Evolutionary conservation across 2,329 filamentous ascomycete species (phyloP), one percentile per base, ranked within the genome.

Genomic region (Lachnellula hyalina): DNA sequence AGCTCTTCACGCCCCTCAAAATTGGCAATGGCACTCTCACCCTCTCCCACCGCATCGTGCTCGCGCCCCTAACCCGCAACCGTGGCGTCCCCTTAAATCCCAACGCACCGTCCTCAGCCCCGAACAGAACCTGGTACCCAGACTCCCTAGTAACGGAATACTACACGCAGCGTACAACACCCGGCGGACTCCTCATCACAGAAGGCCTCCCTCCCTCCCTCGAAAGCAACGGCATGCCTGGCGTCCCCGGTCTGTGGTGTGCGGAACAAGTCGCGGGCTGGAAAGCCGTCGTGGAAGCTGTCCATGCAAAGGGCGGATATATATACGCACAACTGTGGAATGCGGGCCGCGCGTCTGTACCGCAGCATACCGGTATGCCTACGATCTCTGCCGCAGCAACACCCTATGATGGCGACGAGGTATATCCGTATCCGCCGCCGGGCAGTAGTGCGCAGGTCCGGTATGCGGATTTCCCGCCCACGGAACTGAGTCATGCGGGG

Each of bases 321-420:
- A 81, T 85, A 58, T 85, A 77, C 68, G 67, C 76, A 3, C 83
- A 86, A 66, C 71, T 86, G 0, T 86, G 82, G 81, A 77, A 77
- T 2, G 70, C 82, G 0, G 83, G 84, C 5, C 76, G 83, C 6
- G 65, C 68, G 21, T 73, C 72, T 3, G 58, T 78, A 62, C 58
- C 68, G 0, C 70, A 72, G 1, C 54, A 70, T 35, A 70, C 71
- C 0, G 75, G 73, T 4, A 67, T 67, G 5, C 64, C 65, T 4
- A 68, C 73, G 21, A 63, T 73, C 23, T 68, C 68, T 3, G 64
- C 74, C 3, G 74, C 71, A 2, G 75, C 75, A 2, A 73, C 74
- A 11, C 71, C 74, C 5, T 77, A 75, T 52, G 73, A 72, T 53
- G 68, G 69, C 45, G 74, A 68, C 53, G 74, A 76, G 55, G 70